Evolutionary conservation across 2,329 filamentous ascomycete species (phyloP), one percentile per base, ranked within the genome.

Genomic region (Diplodia intermedia): DNA sequence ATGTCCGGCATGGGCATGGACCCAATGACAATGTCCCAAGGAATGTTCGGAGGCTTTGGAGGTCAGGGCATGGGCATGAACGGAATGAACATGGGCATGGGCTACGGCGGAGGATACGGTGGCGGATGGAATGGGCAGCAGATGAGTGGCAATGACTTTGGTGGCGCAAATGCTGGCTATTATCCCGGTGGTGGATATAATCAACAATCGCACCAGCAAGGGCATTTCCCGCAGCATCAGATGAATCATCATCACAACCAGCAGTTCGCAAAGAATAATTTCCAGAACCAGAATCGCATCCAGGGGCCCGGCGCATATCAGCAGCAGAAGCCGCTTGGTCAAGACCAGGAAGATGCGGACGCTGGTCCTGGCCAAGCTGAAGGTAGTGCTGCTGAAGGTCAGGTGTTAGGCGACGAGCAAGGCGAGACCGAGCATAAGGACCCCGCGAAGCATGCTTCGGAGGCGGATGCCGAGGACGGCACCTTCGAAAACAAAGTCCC

Each of bases 1-100:
- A 94, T 95, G 90, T 83, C 90, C 72, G 88, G 88, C 75, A 93
- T 94, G 90, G 86, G 86, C 80, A 95, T 97, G 92, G 91, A 94
- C 85, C 88, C 89, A 69, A 89, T 90, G 85, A 82, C 84, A 79
- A 90, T 90, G 87, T 88, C 91, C 79, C 89, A 86, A 86, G 88
- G 89, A 85, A 92, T 93, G 90, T 92, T 88, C 83, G 88, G 89
- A 84, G 88, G 88, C 78, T 92, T 90, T 79, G 87, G 87, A 82
- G 82, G 84, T 77, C 87, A 89, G 85, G 89, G 89, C 84, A 91
- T 91, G 88, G 91, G 91, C 81, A 91, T 92, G 89, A 90, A 87
- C 85, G 86, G 89, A 84, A 90, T 94, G 91, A 86, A 87, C 78
- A 87, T 91, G 86, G 82, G 81, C 67, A 88, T 83, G 88, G 89